A percentile compares a stretch with the other conserved stretches of the same genome.
phyloP scores from a whole-genome alignment of 768 basidiomycete genomes.

The Tulasnella sp. region DNA sequence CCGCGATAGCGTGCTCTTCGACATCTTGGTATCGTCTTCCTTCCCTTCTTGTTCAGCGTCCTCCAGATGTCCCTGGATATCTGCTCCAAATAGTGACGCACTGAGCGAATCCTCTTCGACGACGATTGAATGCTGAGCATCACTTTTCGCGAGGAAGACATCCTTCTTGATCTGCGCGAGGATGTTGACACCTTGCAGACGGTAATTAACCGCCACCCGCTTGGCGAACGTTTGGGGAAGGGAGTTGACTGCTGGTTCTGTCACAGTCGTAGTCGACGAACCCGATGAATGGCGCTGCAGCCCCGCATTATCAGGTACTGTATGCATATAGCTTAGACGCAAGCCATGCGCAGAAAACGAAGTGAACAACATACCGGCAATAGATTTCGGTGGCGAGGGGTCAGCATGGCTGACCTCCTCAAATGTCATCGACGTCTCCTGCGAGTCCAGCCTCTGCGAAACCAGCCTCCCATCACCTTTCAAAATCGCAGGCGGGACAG shows the following conservation, averaged over 20 bases:
- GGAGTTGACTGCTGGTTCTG: too few relatives aligned
- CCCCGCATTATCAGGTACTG: neutral
- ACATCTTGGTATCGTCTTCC: neutral
- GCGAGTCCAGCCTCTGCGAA: neutral
- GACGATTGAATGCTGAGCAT: slow-evolving; percentile 56
- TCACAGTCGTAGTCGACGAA: neutral
- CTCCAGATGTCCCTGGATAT: neutral
- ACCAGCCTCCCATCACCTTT: neutral
- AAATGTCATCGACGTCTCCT: neutral
- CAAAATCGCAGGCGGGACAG: neutral
- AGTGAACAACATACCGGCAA: neutral
- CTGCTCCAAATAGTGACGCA: too few relatives aligned
- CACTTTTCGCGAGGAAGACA: slow-evolving; percentile 35
- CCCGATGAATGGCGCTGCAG: neutral
- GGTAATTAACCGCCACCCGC: slow-evolving; percentile 32
- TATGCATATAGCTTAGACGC: neutral
- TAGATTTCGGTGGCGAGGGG: neutral
- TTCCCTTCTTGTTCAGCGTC: neutral
- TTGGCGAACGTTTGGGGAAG: neutral
- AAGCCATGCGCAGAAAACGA: neutral
- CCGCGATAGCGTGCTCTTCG: neutral
- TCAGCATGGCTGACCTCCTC: neutral
- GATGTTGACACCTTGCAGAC: slow-evolving; percentile 63
- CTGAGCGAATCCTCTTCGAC: slow-evolving; percentile 37
- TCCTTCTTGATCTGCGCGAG: slow-evolving; percentile 82